These are phyloP conservation scores for Barnettozyma sucrosica DNA, from an alignment of 805 yeast genomes.

Conservation along the genomic window DNA sequence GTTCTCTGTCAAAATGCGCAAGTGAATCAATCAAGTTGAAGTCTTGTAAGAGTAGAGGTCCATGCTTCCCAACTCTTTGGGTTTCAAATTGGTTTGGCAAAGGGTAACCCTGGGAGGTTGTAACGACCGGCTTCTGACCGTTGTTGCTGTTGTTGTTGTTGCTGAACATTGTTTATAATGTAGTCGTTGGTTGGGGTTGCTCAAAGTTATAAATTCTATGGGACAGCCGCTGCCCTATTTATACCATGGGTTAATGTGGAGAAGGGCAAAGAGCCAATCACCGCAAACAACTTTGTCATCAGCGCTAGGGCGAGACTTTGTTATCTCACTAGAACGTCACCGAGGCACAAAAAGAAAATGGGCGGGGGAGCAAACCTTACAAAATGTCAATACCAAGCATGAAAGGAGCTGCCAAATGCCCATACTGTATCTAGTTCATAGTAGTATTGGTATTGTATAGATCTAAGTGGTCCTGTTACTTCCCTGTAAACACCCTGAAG, in stretches of 20 bases:
- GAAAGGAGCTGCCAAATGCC: background rate
- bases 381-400: background rate
- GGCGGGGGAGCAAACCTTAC: background rate
- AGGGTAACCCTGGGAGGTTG: constrained; percentile 76
- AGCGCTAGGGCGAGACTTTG: background rate
- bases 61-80: constrained; percentile 68
- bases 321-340: background rate
- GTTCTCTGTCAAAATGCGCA: constrained; percentile 85
- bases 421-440: background rate
- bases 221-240: background rate
- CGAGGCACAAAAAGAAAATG: constrained; percentile 1
- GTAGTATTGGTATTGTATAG: background rate
- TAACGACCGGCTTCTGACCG: constrained; percentile 42
- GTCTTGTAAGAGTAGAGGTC: constrained; percentile 79
- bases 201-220: background rate
- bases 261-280: constrained; percentile 13
- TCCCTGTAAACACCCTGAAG: background rate
- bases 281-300: constrained; percentile 15
- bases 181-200: no score
- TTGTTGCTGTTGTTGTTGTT: constrained; percentile 5
- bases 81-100: constrained; percentile 70
- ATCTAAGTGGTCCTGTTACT: background rate
- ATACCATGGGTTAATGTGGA: constrained; percentile 8
- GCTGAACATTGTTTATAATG: constrained; percentile 7
- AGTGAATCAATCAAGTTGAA: constrained; percentile 72